Base-by-base conservation (phyloP, 352 stramenopile genomes). In the Phytopythium cucurbitacearum region DNA sequence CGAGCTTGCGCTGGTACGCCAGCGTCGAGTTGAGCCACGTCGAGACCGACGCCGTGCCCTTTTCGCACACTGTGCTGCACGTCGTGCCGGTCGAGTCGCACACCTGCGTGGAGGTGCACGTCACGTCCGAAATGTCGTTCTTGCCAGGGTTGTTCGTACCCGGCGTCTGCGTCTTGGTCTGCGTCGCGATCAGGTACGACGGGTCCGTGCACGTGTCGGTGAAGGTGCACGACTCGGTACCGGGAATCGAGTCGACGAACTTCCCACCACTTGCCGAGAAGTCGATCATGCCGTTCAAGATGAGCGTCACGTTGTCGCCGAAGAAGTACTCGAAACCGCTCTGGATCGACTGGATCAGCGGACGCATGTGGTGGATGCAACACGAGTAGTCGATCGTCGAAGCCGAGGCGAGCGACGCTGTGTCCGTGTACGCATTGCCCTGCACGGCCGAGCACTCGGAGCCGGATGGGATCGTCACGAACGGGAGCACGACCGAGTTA, bases 271-370 rank as follows among this genome's bases (percentile, higher is more conserved):
- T 59, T 21, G 40, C 52, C 6, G 58, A 59, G 16, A 83, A 78
- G 0, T 75, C 62, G 32, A 83, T 65, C 57, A 80, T 73, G 12
- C 73, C 73, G 42, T 77, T 80, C 7, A 80, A 51, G 36, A 79
- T 78, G 15, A 73, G 63, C 9, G 68, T 50, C 4, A 64, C 62
- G 21, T 59, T 55, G 52, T 69, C 62, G 48, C 59, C 71, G 41
- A 72, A 63, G 38, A 83, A 55, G 57, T 74, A 71, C 59, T 69
- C 40, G 40, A 80, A 70, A 9, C 53, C 62, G 35, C 56, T 43
- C 46, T 73, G 57, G 16, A 83, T 60, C 0, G 69, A 68, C 42
- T 80, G 43, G 34, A 83, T 64, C 16, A 83, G 51, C 47, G 73
- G 67, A 37, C 69, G 69, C 57, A 73, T 58, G 40, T 67, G 57